Base-by-base conservation (phyloP, 805 yeast species). In the Lachancea fermentati region DNA sequence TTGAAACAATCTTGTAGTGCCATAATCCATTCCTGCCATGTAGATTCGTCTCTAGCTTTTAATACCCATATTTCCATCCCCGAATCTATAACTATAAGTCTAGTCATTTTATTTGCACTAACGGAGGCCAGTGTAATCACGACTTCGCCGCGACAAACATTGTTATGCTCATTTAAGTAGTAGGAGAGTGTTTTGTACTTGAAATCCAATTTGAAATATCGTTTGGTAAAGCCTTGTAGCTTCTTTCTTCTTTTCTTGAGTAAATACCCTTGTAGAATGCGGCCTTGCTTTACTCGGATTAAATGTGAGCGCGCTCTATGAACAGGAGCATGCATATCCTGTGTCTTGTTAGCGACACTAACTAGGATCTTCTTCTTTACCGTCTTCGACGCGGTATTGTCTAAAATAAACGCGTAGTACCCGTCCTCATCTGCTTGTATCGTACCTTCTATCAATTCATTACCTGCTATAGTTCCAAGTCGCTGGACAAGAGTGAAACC, bases 31-130 rank as follows among this genome's bases (percentile, higher is more conserved):
- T 75, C 69, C 26, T 78, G 73, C 73, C 87, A 93, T 48, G 84
- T 89, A 5, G 71, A 68, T 8, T 63, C 62, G 42, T 71, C 77
- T 34, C 70, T 65, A 0, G 97, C 85, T 52, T 84, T 85, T 45
- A 91, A 68, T 29, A 78, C 79, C 97, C 97, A 91, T 7, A 85
- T 79, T 58, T 91, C 97, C 78, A 91, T 80, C 2, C 97, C 97
- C 0, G 97, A 87, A 59, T 93, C 97, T 43, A 93, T 74, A 34
- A 82, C 79, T 32, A 93, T 79, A 52, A 85, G 81, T 39, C 76
- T 65, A 17, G 77, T 75, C 42, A 75, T 74, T 18, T 76, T 70
- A 51, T 81, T 81, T 0, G 95, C 95, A 42, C 89, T 76, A 2
- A 93, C 79, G n/a, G 84, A 84, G 2, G 95, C 79, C 35, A 83